Base-by-base conservation (phyloP, 106 monocot species). In the Chionographis japonica region DNA sequence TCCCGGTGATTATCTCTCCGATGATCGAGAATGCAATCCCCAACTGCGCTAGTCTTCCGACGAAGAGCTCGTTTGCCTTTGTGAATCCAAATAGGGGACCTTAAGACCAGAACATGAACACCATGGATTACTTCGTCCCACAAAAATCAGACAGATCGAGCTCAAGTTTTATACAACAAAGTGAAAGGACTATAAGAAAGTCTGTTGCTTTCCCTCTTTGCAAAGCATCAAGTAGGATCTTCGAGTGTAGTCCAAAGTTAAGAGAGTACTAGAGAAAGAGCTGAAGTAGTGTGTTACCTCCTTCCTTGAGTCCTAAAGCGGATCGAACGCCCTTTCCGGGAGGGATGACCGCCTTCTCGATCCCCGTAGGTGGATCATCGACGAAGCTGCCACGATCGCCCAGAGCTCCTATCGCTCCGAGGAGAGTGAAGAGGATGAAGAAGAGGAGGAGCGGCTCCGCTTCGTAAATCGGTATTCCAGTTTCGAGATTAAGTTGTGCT, bases 351-450 rank as follows among this genome's bases (percentile, higher is more conserved):
- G 95, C 95, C 67, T 77, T 81, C 1, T 86, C 92, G 11, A 95
- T 66, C 5, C 95, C 95, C 2, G 95, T 80, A 35, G 82, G 35
- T 10, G 72, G 61, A 1, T 91, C 88, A 10, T 95, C 95, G 4
- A 92, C 84, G 56, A 95, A 95, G 8, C 57, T 58, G 0, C 95
- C 95, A 6, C 95, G 75, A 61, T 92, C 95, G 20, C 95, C 95
- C 2, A 95, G 86, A 56, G 95, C 95, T 55, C 95, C 95, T 9
- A 95, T 95, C n/a, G 95, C 95, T 55, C 95, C 95, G 1, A 95
- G 95, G 39, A 95, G 91, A 19, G 95, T 95, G 80, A 95, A 95
- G 73, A 95, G 91, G 72, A 92, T 95, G 84, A 95, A 95, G 92
- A 95, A 95, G 55, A 95, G 79, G 49, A 95, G 84, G 10, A 95